A percentile compares a stretch with the other conserved stretches of the same genome.
Evolutionary conservation across 2,329 filamentous ascomycete species (phyloP).

Genomic region (Cladosporium sp.): DNA sequence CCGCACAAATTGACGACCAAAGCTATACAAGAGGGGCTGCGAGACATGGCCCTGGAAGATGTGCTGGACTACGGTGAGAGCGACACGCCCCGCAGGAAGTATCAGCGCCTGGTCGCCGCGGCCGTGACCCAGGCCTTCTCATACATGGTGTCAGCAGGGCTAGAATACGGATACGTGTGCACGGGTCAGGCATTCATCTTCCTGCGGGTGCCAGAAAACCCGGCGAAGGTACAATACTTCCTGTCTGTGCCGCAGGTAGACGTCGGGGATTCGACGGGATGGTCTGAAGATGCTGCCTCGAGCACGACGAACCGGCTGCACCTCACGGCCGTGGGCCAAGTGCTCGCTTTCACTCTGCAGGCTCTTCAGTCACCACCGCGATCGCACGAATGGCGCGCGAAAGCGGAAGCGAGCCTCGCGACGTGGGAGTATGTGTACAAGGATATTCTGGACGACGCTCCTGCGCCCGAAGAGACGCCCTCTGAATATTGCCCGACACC

Average conservation of each 20-base stretch:
- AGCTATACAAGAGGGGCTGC: slow-evolving; percentile 1
- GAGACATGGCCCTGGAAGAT: slow-evolving; percentile 1
- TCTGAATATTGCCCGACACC: too few species aligned
- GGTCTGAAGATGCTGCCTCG: slow-evolving; percentile 4
- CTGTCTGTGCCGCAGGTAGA: slow-evolving; percentile 1
- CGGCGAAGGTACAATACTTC: not conserved
- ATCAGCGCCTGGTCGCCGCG: slow-evolving; percentile 3
- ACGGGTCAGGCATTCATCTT: slow-evolving; percentile 8
- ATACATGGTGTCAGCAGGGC: slow-evolving; percentile 4
- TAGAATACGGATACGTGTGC: slow-evolving; percentile 1
- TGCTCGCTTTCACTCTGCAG: not conserved
- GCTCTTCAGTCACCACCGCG: not conserved
- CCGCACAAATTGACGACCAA: not conserved
- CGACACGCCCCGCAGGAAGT: not conserved
- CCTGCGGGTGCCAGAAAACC: slow-evolving; percentile 4
- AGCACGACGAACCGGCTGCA: not conserved
- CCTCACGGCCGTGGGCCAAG: slow-evolving; percentile 5
- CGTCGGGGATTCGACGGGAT: not conserved
- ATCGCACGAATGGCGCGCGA: not conserved
- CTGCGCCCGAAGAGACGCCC: too few species aligned
- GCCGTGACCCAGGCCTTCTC: slow-evolving; percentile 4
- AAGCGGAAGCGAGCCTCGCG: not conserved
- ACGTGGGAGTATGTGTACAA: too few species aligned
- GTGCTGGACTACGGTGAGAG: not conserved
- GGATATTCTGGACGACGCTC: too few species aligned